A percentile compares a stretch with the other conserved stretches of the same genome.
Conservation (phyloP, 2,329 filamentous ascomycete species). For the Trichoderma sp. region DNA sequence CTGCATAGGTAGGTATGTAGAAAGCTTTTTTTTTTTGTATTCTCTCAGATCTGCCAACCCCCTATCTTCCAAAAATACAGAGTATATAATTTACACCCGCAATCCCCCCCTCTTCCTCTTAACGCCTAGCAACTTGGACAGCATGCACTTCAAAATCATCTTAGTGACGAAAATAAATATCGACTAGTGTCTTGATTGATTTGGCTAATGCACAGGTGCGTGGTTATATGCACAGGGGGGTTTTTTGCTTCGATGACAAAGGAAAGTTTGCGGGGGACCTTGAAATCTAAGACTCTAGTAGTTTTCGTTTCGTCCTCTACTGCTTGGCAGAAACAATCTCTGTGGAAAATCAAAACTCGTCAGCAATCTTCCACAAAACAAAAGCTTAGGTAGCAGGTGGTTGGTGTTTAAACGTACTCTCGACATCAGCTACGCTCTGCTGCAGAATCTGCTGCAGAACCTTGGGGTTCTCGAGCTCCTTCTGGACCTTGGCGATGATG, state of each 20-base stretch:
- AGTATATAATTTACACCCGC: slow-evolving; percentile 9
- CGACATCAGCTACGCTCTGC: slow-evolving; percentile 93
- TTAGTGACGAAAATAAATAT: slow-evolving; percentile 7
- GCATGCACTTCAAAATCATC: slow-evolving; percentile 14
- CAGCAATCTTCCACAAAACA: slow-evolving; percentile 30
- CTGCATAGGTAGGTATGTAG: too few relatives aligned
- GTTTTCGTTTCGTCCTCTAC: slow-evolving; percentile 45
- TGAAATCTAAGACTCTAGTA: slow-evolving; percentile 37
- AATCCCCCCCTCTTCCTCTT: background rate
- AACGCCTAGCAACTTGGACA: background rate
- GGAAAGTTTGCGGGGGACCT: slow-evolving; percentile 41
- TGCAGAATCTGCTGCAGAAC: slow-evolving; percentile 94
- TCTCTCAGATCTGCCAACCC: background rate
- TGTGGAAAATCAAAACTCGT: slow-evolving; percentile 33
- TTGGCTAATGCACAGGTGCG: slow-evolving; percentile 61
- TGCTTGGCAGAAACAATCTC: slow-evolving; percentile 63
- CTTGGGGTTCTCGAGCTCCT: slow-evolving; percentile 98
- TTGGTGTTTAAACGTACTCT: slow-evolving; percentile 60
- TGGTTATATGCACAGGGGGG: slow-evolving; percentile 52
- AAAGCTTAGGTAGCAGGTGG: too few relatives aligned
- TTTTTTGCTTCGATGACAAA: slow-evolving; percentile 43
- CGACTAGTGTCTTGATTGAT: slow-evolving; percentile 39
- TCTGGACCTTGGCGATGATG: slow-evolving; percentile 96
- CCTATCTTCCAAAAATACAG: slow-evolving; percentile 4
- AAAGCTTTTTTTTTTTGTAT: background rate